A percentile compares a stretch with the other conserved stretches of the same genome.
phyloP scores from a whole-genome alignment of 768 basidiomycete genomes.

The Erythrobasidium yunnanense region DNA sequence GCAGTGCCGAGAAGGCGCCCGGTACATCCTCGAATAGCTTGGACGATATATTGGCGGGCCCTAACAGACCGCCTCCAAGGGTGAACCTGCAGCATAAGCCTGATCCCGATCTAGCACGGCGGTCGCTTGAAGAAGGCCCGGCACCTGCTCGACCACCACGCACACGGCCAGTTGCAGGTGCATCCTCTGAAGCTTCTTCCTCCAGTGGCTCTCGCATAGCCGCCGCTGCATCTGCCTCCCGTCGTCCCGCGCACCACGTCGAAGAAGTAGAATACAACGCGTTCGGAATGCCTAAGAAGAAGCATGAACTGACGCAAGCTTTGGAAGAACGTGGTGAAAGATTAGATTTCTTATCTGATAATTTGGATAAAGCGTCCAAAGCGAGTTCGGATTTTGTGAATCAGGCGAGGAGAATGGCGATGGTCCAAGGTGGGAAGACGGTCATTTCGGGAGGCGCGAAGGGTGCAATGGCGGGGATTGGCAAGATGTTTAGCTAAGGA shows the following conservation, averaged over 20 bases:
- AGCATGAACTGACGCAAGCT: slow-evolving; percentile 30
- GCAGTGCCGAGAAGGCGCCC: background rate
- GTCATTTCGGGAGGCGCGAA: slow-evolving; percentile 17
- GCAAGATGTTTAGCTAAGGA: slow-evolving; percentile 12
- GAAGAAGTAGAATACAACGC: slow-evolving; percentile 29
- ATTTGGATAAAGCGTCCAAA: slow-evolving; percentile 32
- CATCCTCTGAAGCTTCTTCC: too few species aligned
- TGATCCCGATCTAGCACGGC: too few species aligned
- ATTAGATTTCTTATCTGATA: slow-evolving; percentile 32
- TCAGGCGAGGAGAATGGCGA: slow-evolving; percentile 25
- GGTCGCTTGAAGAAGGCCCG: too few species aligned
- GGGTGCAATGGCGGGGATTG: background rate
- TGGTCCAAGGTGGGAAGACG: slow-evolving; percentile 13
- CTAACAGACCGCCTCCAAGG: too few species aligned
- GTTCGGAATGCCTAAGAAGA: slow-evolving; percentile 26
- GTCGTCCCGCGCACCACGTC: slow-evolving; percentile 13
- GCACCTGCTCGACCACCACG: too few species aligned
- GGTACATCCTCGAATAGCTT: too few species aligned
- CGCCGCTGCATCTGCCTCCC: too few species aligned
- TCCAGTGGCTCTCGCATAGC: too few species aligned
- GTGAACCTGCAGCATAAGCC: background rate
- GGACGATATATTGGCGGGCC: too few species aligned
- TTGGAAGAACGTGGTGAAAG: slow-evolving; percentile 34
- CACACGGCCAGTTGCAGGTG: too few species aligned
- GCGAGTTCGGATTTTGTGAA: slow-evolving; percentile 26